These are phyloP conservation scores for Aspergillus ochraceus DNA, from an alignment of 2,329 filamentous ascomycete species.

Conservation along the genomic window DNA sequence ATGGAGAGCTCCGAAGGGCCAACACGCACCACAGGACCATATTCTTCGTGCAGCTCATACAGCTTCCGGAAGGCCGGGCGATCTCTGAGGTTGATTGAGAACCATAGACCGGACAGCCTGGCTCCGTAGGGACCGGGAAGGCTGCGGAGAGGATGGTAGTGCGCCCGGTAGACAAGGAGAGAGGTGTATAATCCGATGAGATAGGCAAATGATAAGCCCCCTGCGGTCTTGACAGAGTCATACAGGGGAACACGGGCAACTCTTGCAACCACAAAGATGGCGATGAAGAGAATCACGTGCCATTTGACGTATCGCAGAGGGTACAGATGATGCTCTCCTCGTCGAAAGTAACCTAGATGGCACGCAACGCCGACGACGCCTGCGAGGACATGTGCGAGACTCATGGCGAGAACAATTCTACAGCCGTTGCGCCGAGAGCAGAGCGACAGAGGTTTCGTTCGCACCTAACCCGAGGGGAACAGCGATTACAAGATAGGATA, in stretches of 20 bases:
- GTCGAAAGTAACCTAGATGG: too few relatives aligned
- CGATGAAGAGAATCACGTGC: background rate
- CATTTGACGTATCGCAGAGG: conserved; percentile 5
- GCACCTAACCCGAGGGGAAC: too few relatives aligned
- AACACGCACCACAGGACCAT: conserved; percentile 38
- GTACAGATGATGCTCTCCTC: conserved; percentile 17
- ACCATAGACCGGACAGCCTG: conserved; percentile 32
- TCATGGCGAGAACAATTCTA: too few relatives aligned
- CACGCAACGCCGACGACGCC: too few relatives aligned
- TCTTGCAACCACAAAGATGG: background rate
- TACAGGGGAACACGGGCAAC: background rate
- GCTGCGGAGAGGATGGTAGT: conserved; percentile 15
- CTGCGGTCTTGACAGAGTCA: background rate
- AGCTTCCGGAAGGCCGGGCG: conserved; percentile 6
- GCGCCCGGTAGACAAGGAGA: conserved; percentile 10
- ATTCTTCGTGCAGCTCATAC: conserved; percentile 32
- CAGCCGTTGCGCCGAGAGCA: too few relatives aligned
- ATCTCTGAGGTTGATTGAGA: background rate
- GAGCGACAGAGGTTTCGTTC: too few relatives aligned
- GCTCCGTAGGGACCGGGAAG: conserved; percentile 30
- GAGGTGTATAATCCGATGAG: conserved; percentile 13
- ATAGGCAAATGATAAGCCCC: background rate
- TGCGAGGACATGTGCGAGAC: too few relatives aligned
- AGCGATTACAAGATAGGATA: too few relatives aligned
- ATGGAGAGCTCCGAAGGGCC: conserved; percentile 40